Evolutionary conservation across 2,329 filamentous ascomycete genomes (phyloP).

Genomic region (Blastomyces parvus): DNA sequence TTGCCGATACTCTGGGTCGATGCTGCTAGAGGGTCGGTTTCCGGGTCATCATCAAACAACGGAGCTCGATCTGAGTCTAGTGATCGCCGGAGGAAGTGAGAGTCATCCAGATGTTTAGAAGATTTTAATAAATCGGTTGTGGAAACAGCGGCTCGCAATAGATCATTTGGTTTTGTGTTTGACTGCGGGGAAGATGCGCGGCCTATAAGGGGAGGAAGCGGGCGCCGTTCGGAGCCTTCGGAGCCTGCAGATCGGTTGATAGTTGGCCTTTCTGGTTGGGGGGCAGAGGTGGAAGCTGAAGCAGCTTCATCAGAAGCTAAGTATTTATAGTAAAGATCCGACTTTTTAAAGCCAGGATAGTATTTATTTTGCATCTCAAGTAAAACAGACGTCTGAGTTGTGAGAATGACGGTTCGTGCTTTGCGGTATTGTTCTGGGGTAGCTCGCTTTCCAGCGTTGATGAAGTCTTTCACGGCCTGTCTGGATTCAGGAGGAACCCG

Average conservation of each 20-base stretch:
- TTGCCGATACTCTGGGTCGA: slow-evolving; percentile 74
- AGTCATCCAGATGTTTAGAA: slow-evolving; percentile 26
- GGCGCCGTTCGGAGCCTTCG: slow-evolving; percentile 27
- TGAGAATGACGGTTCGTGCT: slow-evolving; percentile 71
- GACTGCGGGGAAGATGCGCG: slow-evolving; percentile 44
- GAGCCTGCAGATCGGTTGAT: slow-evolving; percentile 8
- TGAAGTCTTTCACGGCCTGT: slow-evolving; percentile 62
- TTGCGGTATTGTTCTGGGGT: slow-evolving; percentile 71
- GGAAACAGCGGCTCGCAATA: slow-evolving; percentile 52
- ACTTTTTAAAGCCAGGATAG: slow-evolving; percentile 79
- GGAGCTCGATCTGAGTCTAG: slow-evolving; percentile 55
- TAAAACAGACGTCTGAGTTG: slow-evolving; percentile 70
- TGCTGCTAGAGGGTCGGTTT: slow-evolving; percentile 59
- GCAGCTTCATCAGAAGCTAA: slow-evolving; percentile 69
- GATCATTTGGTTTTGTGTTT: slow-evolving; percentile 40
- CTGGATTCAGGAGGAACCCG: slow-evolving; percentile 63
- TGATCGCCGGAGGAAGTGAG: slow-evolving; percentile 51
- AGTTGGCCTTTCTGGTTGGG: slow-evolving; percentile 12
- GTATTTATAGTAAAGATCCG: slow-evolving; percentile 93
- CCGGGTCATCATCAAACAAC: slow-evolving; percentile 73
- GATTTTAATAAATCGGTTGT: slow-evolving; percentile 45
- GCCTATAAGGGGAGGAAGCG: slow-evolving; percentile 36
- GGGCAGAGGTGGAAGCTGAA: slow-evolving; percentile 17
- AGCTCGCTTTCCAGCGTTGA: slow-evolving; percentile 66
- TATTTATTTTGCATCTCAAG: slow-evolving; percentile 74